Base-by-base conservation (phyloP, 352 stramenopile genomes). In the Aphanomyces euteiches region DNA sequence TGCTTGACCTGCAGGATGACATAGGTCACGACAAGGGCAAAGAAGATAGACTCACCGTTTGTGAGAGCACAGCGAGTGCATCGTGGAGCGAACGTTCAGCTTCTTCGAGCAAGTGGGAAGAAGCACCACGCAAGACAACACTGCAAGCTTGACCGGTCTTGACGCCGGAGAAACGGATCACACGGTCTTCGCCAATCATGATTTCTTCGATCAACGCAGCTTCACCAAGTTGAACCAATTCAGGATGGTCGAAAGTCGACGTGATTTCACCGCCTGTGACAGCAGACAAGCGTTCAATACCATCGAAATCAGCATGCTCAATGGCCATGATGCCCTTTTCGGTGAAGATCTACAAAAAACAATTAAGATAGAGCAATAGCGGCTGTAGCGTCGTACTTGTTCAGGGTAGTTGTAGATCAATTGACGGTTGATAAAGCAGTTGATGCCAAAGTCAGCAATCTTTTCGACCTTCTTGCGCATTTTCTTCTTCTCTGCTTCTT, bases 361-460 rank as follows among this genome's bases (percentile, higher is more conserved):
- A 53, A 19, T 53, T 15, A n/a, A 53, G 45, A 53, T 37, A 15
- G 13, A 48, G 21, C 56, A 61, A 61, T 17, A 61, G 21, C 19
- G 28, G 13, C 17, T 61, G 57, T 21, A 12, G 50, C 13, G 15
- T 53, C 39, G 57, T 71, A 72, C 41, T 65, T 97, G 88, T 79
- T 99, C 97, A 0, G 98, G 96, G 79, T 98, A 99, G 77, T 99
- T 99, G 89, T 99, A 99, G 80, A 99, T 99, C 56, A 99, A 84
- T 82, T 99, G 97, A 56, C 97, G 87, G 81, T 99, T 99, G 73
- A 99, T 97, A 80, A 99, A 99, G 66, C 98, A 98, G 85, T 99
- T 99, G 80, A 98, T 98, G 53, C 96, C 96, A 75, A 99, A 98
- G 36, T 83, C 79, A 68, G 98, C 92, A 71, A 99, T 99, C 76